phyloP scores from a whole-genome alignment of 768 basidiomycete species.

The Hypholoma fasciculare region DNA sequence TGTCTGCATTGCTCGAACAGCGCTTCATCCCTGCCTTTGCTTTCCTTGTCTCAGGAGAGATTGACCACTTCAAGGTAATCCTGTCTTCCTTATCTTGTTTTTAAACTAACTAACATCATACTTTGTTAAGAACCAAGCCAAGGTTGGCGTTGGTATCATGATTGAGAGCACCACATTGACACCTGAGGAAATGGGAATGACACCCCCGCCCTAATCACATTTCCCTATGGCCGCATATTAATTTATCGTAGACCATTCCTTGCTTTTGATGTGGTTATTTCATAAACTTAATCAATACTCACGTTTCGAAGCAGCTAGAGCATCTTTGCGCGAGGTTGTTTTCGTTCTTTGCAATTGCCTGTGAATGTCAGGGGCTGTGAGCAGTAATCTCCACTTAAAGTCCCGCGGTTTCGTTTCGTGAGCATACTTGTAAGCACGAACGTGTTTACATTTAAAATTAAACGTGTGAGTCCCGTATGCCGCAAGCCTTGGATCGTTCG shows the following conservation, averaged over 20 bases:
- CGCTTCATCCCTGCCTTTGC: constrained; percentile 94
- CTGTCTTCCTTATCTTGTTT: constrained; percentile 6
- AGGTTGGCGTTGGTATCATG: constrained; percentile 97
- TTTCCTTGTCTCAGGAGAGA: constrained; percentile 93
- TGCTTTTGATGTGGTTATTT: constrained; percentile 10
- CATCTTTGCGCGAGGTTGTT: too few relatives aligned
- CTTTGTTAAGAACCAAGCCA: constrained; percentile 74
- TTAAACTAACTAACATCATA: neutral
- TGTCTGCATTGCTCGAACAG: constrained; percentile 93
- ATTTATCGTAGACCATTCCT: constrained; percentile 20
- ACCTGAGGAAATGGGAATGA: constrained; percentile 81
- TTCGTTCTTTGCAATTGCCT: too few relatives aligned
- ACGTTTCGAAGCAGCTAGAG: neutral
- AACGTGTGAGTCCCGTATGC: too few relatives aligned
- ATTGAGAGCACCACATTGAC: constrained; percentile 85
- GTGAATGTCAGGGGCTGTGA: too few relatives aligned
- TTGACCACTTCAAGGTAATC: constrained; percentile 95
- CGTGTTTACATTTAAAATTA: neutral
- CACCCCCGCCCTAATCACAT: constrained; percentile 43
- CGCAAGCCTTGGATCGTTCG: too few relatives aligned
- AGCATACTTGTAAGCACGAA: neutral
- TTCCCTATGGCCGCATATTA: neutral
- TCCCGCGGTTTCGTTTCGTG: neutral
- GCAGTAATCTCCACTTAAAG: neutral
- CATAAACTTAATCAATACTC: constrained; percentile 6